Base-by-base conservation (phyloP, 192 early-diverging fungal genomes). In the Coemansia sp. region DNA sequence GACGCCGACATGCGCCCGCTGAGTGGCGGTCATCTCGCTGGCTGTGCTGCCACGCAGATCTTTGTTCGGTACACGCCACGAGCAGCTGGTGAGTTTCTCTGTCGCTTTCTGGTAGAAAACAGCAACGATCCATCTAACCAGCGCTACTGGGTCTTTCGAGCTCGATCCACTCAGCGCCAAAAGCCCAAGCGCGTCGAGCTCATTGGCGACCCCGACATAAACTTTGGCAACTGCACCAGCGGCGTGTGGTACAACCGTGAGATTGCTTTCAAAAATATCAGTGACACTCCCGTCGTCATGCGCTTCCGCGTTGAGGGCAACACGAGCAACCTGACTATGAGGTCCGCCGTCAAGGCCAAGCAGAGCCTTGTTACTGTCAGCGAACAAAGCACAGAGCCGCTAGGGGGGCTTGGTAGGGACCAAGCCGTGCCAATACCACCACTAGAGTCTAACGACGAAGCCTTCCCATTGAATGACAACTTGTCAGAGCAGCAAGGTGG, bases 161-260 rank as follows among this genome's bases (percentile, higher is more conserved):
- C 95, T 1, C 33, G 91, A 85, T 42, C 84, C 84, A 69, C 85
- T 86, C 69, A 93, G 95, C 78, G 94, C 36, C 72, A 77, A 92
- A 75, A 87, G 88, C 20, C 77, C 90, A 55, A 83, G 87, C 11
- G 88, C 90, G 66, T 79, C 22, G 61, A 92, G 88, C 76, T 91
- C 86, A 69, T 92, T 87, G 36, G 93, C 80, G 74, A 80, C 84
- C 43, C 67, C 10, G 75, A 85, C 41, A 77, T 99, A 29, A 95
- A 98, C 75, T 99, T 99, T 87, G 95, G 95, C 44, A 95, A 98
- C 70, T 97, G 96, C 73, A 90, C 88, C 68, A 93, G 94, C 44
- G 96, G 96, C n/a, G 71, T 86, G n/a, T 93, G 94, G 92, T 91
- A 89, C 24, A 89, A 88, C 64, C 89, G 93, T 71, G 87, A 91